Evolutionary conservation across 202 grass and related monocot genomes (phyloP).

Genomic region (Zizania palustris): DNA sequence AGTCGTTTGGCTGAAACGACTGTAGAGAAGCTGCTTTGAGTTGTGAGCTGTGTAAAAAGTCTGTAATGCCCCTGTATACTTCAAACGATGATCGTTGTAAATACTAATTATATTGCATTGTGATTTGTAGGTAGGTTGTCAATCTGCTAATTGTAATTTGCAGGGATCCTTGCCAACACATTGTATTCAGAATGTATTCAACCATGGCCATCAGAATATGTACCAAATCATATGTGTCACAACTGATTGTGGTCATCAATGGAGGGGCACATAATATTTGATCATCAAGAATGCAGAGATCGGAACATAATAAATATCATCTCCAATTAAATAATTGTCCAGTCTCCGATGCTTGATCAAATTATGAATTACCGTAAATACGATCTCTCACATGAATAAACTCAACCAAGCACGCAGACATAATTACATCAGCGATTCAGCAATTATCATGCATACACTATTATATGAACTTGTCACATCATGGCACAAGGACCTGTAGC

Average conservation of each 20-base stretch:
- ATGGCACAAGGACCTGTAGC: slow-evolving; percentile 64
- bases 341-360: background rate
- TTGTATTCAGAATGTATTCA: background rate
- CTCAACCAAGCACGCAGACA: slow-evolving; percentile 32
- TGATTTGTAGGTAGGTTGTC: no score
- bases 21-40: no score
- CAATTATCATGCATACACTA: slow-evolving; percentile 53
- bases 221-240: background rate
- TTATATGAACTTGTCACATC: background rate
- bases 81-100: no score
- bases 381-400: slow-evolving; percentile 17
- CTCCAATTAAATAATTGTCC: slow-evolving; percentile 31
- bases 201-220: background rate
- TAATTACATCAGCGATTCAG: slow-evolving; percentile 48
- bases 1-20: no score
- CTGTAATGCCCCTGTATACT: no score
- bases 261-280: background rate
- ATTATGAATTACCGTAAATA: background rate
- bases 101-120: no score
- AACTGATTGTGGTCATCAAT: background rate
- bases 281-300: background rate
- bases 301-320: slow-evolving; percentile 36
- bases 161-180: no score
- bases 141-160: no score
- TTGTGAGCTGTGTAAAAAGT: no score